Base-by-base conservation (phyloP, 495 filamentous ascomycete genomes). In the Aspergillus haitiensis region DNA sequence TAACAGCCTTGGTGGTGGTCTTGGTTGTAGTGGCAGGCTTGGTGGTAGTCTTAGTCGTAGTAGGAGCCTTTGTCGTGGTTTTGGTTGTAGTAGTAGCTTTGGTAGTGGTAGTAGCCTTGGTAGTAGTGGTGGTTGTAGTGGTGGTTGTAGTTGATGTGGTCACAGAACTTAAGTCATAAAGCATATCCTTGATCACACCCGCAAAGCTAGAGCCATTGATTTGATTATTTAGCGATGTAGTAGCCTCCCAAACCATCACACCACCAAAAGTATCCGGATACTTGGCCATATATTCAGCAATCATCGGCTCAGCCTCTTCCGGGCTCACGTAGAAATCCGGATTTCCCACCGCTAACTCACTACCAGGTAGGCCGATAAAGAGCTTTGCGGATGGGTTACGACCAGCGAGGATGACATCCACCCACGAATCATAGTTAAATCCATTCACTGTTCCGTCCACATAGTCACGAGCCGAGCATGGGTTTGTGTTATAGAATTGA, bases 211-310 rank as follows among this genome's bases (percentile, higher is more conserved):
- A 59, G 4, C 75, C 75, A 45, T 77, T 65, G 40, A 75, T 75
- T 18, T 67, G 49, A 55, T 88, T 86, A 13, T 74, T 71, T 1
- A 78, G 68, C 1, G 79, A 77, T 3, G 73, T 71, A 1, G 84
- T 85, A 7, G 88, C 87, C 46, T 91, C 88, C 85, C 86, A 91
- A 8, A 92, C 63, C 82, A 88, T 87, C 12, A 90, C 76, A 69
- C 88, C 88, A 52, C 86, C 88, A 61, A 91, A 91, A 7, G 72
- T 75, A 5, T 74, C 52, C 2, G 79, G 71, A 59, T 81, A 80
- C 15, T 72, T 62, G 21, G 64, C 72, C 61, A 80, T 76, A 66
- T 82, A 86, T 36, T 74, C 69, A 1, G 72, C 56, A 31, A 87
- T 73, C 52, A 91, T 56, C 13, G 67, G 64, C 37, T 72, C 64